Evolutionary conservation across 805 yeast genomes (phyloP).

Genomic region (Henningerozyma blattae): DNA sequence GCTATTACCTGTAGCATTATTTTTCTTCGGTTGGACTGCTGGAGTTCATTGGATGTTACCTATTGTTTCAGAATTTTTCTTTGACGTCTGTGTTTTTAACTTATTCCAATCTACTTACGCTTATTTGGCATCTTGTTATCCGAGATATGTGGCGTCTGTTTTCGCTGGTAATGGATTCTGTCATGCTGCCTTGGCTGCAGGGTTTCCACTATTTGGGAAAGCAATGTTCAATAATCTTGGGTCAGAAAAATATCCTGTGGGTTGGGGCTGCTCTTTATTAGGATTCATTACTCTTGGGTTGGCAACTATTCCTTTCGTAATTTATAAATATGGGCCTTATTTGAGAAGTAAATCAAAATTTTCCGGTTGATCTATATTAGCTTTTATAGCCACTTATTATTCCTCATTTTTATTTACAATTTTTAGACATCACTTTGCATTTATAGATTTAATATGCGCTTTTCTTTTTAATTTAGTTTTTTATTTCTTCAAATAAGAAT

Average conservation of each 20-base stretch:
- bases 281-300: slow-evolving; percentile 30
- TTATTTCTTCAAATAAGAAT: too few species aligned
- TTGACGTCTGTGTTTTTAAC: slow-evolving; percentile 26
- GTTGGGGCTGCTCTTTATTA: slow-evolving; percentile 37
- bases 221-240: slow-evolving; percentile 39
- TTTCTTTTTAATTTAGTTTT: too few species aligned
- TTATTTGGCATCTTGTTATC: slow-evolving; percentile 34
- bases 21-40: slow-evolving; percentile 35
- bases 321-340: slow-evolving; percentile 29
- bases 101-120: slow-evolving; percentile 36
- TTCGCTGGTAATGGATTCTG: slow-evolving; percentile 39
- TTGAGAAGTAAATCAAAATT: slow-evolving; percentile 27
- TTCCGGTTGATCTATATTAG: neutral
- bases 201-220: slow-evolving; percentile 46
- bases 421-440: too few species aligned
- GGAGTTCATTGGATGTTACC: slow-evolving; percentile 34
- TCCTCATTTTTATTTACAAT: too few species aligned
- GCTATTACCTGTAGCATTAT: slow-evolving; percentile 28
- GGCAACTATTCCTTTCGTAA: slow-evolving; percentile 32
- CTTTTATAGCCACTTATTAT: too few species aligned
- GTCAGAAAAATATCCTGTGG: slow-evolving; percentile 36
- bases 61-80: slow-evolving; percentile 27
- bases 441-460: too few species aligned
- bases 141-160: slow-evolving; percentile 36
- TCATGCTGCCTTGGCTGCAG: slow-evolving; percentile 36